These are phyloP conservation scores for Kodamaea suecica DNA, from an alignment of 1,139 yeast genomes.

Conservation along the genomic window DNA sequence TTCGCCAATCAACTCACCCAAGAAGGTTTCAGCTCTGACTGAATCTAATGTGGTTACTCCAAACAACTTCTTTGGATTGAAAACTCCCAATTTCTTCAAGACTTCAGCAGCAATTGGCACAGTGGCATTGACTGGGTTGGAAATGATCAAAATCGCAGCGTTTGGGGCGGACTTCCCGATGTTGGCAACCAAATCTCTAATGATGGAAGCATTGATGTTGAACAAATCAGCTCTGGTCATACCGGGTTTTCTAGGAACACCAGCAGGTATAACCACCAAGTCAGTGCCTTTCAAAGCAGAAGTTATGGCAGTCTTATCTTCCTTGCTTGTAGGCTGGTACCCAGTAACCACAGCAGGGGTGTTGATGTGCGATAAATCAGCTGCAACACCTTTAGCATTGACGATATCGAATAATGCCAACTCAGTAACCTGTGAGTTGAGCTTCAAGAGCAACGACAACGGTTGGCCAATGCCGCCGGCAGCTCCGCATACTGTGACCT, in stretches of 20 bases:
- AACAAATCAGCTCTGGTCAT: conserved; percentile 78
- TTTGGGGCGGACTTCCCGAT: conserved; percentile 58
- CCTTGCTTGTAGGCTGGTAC: conserved; percentile 50
- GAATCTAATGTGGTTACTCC: conserved; percentile 74
- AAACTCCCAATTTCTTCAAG: conserved; percentile 57
- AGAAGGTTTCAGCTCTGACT: conserved; percentile 67
- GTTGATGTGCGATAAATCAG: conserved; percentile 70
- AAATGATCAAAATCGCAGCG: conserved; percentile 64
- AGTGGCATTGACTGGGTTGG: conserved; percentile 74
- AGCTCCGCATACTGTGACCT: conserved; percentile 74
- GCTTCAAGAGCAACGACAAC: conserved; percentile 59
- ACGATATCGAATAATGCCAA: conserved; percentile 65
- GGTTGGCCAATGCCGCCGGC: conserved; percentile 85
- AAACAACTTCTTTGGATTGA: conserved; percentile 61
- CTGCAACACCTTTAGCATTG: conserved; percentile 68
- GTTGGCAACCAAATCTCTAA: conserved; percentile 56
- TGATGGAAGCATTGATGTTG: conserved; percentile 69
- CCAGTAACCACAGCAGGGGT: conserved; percentile 57
- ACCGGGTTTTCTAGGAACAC: conserved; percentile 77
- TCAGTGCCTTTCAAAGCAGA: conserved; percentile 55
- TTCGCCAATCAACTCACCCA: conserved; percentile 41
- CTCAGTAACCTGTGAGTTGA: conserved; percentile 52
- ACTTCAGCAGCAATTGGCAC: conserved; percentile 76
- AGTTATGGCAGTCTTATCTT: conserved; percentile 45
- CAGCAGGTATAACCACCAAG: conserved; percentile 75